Conservation (phyloP, 1,284 basidiomycete genomes). For the Ganoderma leucocontextum region DNA sequence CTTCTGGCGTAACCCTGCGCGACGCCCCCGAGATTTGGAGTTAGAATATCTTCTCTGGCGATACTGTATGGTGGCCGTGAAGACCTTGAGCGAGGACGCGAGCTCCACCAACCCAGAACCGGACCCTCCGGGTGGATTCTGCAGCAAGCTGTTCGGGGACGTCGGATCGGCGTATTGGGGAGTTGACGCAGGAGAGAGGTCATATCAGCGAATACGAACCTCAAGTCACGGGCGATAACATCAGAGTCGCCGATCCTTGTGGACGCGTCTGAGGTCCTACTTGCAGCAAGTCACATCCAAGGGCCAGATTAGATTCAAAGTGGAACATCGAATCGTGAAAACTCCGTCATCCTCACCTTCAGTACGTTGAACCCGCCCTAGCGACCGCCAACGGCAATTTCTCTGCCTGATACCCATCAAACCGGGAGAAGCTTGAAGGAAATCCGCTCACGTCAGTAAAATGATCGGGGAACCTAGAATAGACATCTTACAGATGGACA, state of each 20-base stretch:
- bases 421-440: too few relatives aligned
- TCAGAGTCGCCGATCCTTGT: slow-evolving; percentile 38
- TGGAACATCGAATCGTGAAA: not conserved
- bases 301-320: not conserved
- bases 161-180: too few relatives aligned
- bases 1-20: slow-evolving; percentile 30
- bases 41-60: slow-evolving; percentile 38
- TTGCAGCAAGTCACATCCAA: slow-evolving; percentile 42
- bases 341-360: slow-evolving; percentile 29
- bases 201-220: slow-evolving; percentile 2
- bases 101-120: too few relatives aligned
- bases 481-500: slow-evolving; percentile 35
- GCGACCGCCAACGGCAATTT: slow-evolving; percentile 32
- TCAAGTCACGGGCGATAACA: slow-evolving; percentile 41
- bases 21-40: slow-evolving; percentile 37
- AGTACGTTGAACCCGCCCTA: slow-evolving; percentile 39
- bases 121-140: too few relatives aligned
- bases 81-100: slow-evolving; percentile 7
- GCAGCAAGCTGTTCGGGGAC: too few relatives aligned
- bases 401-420: slow-evolving; percentile 15
- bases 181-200: too few relatives aligned
- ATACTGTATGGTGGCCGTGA: slow-evolving; percentile 29
- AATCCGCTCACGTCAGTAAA: too few relatives aligned
- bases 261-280: slow-evolving; percentile 40
- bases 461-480: too few relatives aligned